Evolutionary conservation across 2,329 filamentous ascomycete species (phyloP), one percentile per base, ranked within the genome.

Genomic region (Aspergillus glaucus): DNA sequence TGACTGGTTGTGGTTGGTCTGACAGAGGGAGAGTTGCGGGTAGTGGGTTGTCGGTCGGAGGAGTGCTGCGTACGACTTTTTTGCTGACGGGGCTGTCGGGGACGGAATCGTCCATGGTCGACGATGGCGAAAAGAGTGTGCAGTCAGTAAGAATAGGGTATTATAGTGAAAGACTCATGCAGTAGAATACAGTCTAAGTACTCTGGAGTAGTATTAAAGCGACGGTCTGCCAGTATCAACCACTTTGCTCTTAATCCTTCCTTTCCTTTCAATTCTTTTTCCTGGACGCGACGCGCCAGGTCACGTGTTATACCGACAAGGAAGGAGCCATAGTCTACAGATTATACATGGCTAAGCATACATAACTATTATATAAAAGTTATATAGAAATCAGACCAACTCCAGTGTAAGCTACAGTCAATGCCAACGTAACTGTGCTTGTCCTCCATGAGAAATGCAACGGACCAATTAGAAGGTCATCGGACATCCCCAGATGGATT

Each of bases 1-100:
- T 21, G 41, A 50, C 41, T 77, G 51, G 9, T 76, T 79, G 51
- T 72, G 73, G 45, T 77, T 61, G 9, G 76, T 79, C 51, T 79
- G 73, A 58, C 74, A 60, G 48, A 40, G 37, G 37, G 19, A 40
- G 37, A 40, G 67, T 66, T 21, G 55, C 58, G 39, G 68, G 70
- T 47, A 76, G 61, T 10, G 53, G 50, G 44, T 54, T 55, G 26
- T 46, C 45, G 17, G 41, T 44, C 14, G 58, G 55, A 43, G 60
- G 58, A 46, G 61, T 61, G 49, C 58, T 57, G 45, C 59, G 55
- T 26, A 65, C 60, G 50, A 58, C 53, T 56, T 58, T 65, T 62
- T 69, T 55, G 60, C 59, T 53, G 50, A 64, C 51, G 6, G 73
- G 72, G 24, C 71, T 74, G 51, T 71, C 68, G 28, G 64, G 66